Evolutionary conservation across 306 rosid genomes (phyloP).

Genomic region (Oemleria cerasiformis): DNA sequence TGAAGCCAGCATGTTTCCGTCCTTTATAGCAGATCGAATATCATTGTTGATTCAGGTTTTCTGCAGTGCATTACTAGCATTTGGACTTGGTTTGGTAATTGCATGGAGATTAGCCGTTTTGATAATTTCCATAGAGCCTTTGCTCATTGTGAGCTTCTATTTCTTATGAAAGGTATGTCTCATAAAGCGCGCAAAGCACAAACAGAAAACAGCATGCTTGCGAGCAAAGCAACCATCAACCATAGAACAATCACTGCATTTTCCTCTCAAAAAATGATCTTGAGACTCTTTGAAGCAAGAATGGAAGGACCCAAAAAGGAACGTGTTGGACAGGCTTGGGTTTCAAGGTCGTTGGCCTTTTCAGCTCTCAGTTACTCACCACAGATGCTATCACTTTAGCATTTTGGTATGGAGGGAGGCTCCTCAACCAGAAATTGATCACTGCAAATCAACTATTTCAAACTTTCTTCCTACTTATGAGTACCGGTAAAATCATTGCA

Average conservation of each 20-base stretch:
- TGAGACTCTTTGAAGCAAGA: slow-evolving; percentile 44
- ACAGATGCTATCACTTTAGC: slow-evolving; percentile 56
- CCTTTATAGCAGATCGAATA: slow-evolving; percentile 70
- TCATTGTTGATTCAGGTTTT: slow-evolving; percentile 63
- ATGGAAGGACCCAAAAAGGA: slow-evolving; percentile 56
- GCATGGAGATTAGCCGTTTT: slow-evolving; percentile 78
- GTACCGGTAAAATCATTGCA: slow-evolving; percentile 66
- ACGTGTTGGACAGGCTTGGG: slow-evolving; percentile 69
- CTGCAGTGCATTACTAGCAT: slow-evolving; percentile 50
- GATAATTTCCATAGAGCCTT: slow-evolving; percentile 74
- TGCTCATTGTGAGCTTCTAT: slow-evolving; percentile 61
- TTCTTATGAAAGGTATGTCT: slow-evolving; percentile 62
- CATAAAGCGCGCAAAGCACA: slow-evolving; percentile 61
- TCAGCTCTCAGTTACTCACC: slow-evolving; percentile 53
- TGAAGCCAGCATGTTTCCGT: slow-evolving; percentile 60
- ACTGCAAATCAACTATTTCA: slow-evolving; percentile 52
- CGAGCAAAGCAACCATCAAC: slow-evolving; percentile 69
- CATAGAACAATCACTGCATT: slow-evolving; percentile 75
- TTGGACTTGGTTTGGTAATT: slow-evolving; percentile 37
- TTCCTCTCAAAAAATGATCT: slow-evolving; percentile 63
- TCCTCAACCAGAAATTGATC: slow-evolving; percentile 33
- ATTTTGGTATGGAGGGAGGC: slow-evolving; percentile 80
- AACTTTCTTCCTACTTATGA: slow-evolving; percentile 65
- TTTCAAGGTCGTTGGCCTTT: slow-evolving; percentile 53
- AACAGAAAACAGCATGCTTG: slow-evolving; percentile 58